Conservation (phyloP, 176 grass and related monocot species). For the Chrysopogon serrulatus region DNA sequence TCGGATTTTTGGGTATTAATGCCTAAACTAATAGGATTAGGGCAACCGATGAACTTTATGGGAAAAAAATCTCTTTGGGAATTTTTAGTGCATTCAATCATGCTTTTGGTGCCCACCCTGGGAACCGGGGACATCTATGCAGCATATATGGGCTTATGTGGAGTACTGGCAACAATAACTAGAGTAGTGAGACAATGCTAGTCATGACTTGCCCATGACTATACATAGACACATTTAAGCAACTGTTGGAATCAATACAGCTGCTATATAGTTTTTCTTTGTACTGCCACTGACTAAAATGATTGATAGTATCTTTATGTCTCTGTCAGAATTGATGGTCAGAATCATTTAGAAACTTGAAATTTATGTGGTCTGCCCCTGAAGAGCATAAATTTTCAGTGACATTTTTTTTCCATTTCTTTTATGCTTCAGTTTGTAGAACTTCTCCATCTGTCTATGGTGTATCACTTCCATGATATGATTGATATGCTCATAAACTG, state of each 20-base stretch:
- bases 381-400: background rate
- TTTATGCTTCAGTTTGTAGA: constrained; percentile 58
- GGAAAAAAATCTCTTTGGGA: background rate
- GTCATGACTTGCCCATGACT: background rate
- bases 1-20: background rate
- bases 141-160: background rate
- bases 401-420: background rate
- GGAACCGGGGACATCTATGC: background rate
- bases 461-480: constrained; percentile 97
- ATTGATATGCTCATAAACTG: constrained; percentile 87
- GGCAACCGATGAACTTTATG: background rate
- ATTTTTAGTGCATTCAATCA: background rate
- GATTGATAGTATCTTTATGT: background rate
- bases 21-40: background rate
- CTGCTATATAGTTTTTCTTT: background rate
- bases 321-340: background rate
- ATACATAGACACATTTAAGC: background rate
- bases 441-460: constrained; percentile 50
- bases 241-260: background rate
- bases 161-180: background rate
- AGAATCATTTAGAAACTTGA: background rate
- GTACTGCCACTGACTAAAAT: background rate
- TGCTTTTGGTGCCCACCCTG: background rate
- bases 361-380: background rate
- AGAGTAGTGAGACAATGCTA: background rate